Evolutionary conservation across 2,329 filamentous ascomycete genomes (phyloP).

Genomic region (Fusarium heterosporum): DNA sequence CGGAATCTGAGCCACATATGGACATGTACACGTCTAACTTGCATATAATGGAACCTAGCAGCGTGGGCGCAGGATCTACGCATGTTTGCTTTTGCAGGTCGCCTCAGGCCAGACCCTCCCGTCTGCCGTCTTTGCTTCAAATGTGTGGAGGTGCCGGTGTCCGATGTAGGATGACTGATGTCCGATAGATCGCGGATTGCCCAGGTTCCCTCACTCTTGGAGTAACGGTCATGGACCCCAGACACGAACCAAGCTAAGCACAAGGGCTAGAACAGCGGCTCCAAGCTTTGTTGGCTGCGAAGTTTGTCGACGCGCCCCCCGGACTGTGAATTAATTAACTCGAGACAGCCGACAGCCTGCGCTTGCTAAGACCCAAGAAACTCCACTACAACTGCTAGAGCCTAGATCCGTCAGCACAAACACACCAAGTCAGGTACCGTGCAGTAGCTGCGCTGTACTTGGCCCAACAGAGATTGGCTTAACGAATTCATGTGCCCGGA

Average conservation of each 20-base stretch:
- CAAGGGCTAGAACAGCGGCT: constrained; percentile 16
- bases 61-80: constrained; percentile 22
- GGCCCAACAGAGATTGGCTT: constrained; percentile 18
- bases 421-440: constrained; percentile 26
- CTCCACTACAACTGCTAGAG: no score
- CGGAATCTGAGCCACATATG: not conserved
- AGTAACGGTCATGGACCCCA: not conserved
- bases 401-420: constrained; percentile 18
- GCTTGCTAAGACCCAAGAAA: no score
- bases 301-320: not conserved
- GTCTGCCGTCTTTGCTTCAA: not conserved
- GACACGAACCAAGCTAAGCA: constrained; percentile 19
- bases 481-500: constrained; percentile 30
- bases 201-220: not conserved
- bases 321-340: constrained; percentile 8
- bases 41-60: constrained; percentile 25
- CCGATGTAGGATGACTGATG: not conserved
- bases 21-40: constrained; percentile 1
- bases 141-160: constrained; percentile 7
- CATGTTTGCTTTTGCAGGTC: constrained; percentile 31
- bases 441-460: constrained; percentile 12
- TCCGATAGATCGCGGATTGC: not conserved
- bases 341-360: not conserved
- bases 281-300: constrained; percentile 2
- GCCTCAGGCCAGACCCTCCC: constrained; percentile 33